A percentile compares a stretch with the other conserved stretches of the same genome.
Evolutionary conservation across 495 filamentous ascomycete genomes (phyloP).

Genomic region (Collariella sp.): DNA sequence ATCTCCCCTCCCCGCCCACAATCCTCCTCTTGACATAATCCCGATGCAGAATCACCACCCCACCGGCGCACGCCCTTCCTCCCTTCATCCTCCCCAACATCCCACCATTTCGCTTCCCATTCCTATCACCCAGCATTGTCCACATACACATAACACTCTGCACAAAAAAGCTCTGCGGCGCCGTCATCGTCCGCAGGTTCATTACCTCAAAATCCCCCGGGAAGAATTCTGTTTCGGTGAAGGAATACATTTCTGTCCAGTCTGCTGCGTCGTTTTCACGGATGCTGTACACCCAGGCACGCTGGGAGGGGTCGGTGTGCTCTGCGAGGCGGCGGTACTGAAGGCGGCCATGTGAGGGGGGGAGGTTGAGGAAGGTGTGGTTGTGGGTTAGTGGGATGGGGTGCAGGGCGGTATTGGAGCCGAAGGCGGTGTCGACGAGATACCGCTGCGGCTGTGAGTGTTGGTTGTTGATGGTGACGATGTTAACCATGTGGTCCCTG

Average conservation of each 20-base stretch:
- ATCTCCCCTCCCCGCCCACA: constrained; percentile 39
- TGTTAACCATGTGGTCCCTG: constrained; percentile 63
- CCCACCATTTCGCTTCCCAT: no score
- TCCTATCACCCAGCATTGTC: constrained; percentile 35
- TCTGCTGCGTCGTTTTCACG: constrained; percentile 11
- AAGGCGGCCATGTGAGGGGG: constrained; percentile 8
- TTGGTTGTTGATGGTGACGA: constrained; percentile 46
- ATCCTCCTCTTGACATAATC: constrained; percentile 51
- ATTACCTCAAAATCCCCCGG: constrained; percentile 48
- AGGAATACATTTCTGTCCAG: constrained; percentile 37
- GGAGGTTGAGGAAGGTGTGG: constrained; percentile 9
- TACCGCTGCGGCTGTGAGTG: no score
- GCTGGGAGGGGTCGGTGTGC: constrained; percentile 23
- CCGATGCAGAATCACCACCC: constrained; percentile 47
- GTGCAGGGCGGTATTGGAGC: constrained; percentile 31
- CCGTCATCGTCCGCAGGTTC: constrained; percentile 44
- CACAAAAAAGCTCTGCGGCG: constrained; percentile 35
- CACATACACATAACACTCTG: constrained; percentile 32
- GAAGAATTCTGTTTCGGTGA: constrained; percentile 38
- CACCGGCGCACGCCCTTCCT: no score
- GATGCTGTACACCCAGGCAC: constrained; percentile 38
- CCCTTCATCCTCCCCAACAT: no score
- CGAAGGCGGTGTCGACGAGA: constrained; percentile 66
- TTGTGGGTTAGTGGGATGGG: constrained; percentile 27
- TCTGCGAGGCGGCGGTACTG: constrained; percentile 21